Base-by-base conservation (phyloP, 345 rosid species). In the Rhodamnia argentea region DNA sequence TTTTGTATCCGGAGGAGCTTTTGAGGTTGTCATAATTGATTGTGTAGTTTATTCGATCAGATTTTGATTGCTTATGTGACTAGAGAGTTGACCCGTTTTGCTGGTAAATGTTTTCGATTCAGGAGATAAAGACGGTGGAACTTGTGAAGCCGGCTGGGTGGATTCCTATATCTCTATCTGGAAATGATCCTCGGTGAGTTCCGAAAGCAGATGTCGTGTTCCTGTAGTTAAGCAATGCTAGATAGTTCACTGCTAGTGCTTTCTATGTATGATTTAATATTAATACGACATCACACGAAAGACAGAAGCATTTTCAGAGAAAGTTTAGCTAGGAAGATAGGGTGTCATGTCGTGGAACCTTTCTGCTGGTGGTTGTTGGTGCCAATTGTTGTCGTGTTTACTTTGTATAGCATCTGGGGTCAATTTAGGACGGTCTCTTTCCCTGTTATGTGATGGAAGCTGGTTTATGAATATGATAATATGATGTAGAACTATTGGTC, bases 91-190 rank as follows among this genome's bases (percentile, higher is more conserved):
- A 32, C 40, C 1, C 40, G 11, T 64, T 64, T 64, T 10, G 12
- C 76, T 1, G 2, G 6, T 32, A 1, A 64, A 32, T 32, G 44
- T 64, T 64, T 18, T 16, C 4, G 44, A 32, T 64, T 89, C 82
- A 96, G 99, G 99, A 94, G 91, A 94, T 96, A 84, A 98, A 94
- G 93, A 92, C 93, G 82, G 90, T 95, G 84, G 97, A 97, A 88
- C 96, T 94, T 87, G 93, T 94, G 32, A 95, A 96, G 89, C 99
- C 98, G 26, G 90, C 92, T 83, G 99, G 98, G 59, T 97, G 99
- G 99, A 91, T 94, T 84, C 92, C 85, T 87, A 52, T 97, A 85
- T 93, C 98, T 24, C 87, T 97, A 23, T 95, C 99, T 24, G 98
- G 96, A 86, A 94, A 93, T 40, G 99, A 96, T 91, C 98, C 98